Percentiles rank a stretch among this genome's conserved stretches.
These are phyloP conservation scores for Trichoderma koningiopsis DNA, from an alignment of 2,329 filamentous ascomycete species.

Conservation along the genomic window DNA sequence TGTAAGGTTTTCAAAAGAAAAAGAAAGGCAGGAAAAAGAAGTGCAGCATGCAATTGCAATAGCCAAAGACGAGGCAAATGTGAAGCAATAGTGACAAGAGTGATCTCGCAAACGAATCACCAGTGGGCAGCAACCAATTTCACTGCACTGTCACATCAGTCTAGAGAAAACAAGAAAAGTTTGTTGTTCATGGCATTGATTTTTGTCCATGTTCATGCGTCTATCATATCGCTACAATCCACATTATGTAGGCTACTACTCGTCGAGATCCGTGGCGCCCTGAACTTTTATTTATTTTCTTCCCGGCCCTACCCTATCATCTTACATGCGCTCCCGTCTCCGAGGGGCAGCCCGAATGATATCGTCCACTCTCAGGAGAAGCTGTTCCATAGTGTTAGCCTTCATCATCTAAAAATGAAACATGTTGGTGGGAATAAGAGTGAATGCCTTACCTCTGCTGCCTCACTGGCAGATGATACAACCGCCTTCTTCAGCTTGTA, in stretches of 20 bases:
- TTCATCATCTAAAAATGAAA: background rate
- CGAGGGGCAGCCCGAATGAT: conserved; percentile 94
- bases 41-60: background rate
- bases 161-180: background rate
- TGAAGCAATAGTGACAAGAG: conserved; percentile 14
- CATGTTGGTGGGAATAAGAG: background rate
- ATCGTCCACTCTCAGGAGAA: conserved; percentile 92
- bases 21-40: background rate
- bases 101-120: background rate
- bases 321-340: conserved; percentile 45
- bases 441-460: conserved; percentile 74
- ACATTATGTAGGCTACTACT: conserved; percentile 32
- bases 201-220: conserved; percentile 33
- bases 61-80: background rate
- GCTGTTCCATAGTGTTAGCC: conserved; percentile 47
- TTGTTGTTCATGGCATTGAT: conserved; percentile 18
- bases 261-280: conserved; percentile 19
- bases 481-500: conserved; percentile 99
- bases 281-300: conserved; percentile 31
- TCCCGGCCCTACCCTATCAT: conserved; percentile 10
- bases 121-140: background rate
- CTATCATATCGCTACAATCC: conserved; percentile 46
- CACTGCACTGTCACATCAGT: background rate
- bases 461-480: conserved; percentile 92
- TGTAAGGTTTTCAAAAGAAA: background rate